Base-by-base conservation (phyloP, 495 filamentous ascomycete species). In the Xylona heveae region DNA sequence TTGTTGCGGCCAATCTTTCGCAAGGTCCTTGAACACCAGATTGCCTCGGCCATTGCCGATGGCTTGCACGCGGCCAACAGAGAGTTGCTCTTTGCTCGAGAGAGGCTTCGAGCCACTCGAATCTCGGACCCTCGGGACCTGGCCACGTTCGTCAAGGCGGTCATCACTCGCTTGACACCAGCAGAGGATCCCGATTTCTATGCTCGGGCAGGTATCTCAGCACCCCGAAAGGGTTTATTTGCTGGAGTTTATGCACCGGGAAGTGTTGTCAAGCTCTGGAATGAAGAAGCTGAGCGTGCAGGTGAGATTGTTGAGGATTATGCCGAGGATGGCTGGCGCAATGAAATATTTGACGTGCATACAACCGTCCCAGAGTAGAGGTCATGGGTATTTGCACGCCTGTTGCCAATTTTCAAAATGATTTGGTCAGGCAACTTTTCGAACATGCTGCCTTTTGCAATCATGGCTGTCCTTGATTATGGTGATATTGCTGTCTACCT, bases 181-280 rank as follows among this genome's bases (percentile, higher is more conserved):
- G 62, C 52, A 16, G 64, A 75, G 8, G 66, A 83, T 46, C 67
- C 74, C 0, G 80, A 90, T 48, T 49, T 90, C 0, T 69, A 88
- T 34, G 53, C 68, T 2, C 53, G 70, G 0, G 52, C 91, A 16
- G 79, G 78, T 0, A 50, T 90, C 6, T 58, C 58, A 12, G 55
- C 66, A 26, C 68, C 71, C 0, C 61, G 68, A 7, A 48, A 48
- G 17, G 78, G 76, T 7, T 61, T 85, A 4, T 95, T 93, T 52
- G 66, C 70, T 41, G 81, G 75, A 1, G 59, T 80, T 3, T 91
- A 91, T 57, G 70, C 85, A 4, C 85, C 85, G 0, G 83, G 80
- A 0, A 90, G 80, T 49, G 51, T 93, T 6, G 74, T 85, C 21
- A 81, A 79, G 55, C 46, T 84, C 15, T 93, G 81, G 79, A 64